Conservation (phyloP, 139 green algal species). For the Micractinium sp. region DNA sequence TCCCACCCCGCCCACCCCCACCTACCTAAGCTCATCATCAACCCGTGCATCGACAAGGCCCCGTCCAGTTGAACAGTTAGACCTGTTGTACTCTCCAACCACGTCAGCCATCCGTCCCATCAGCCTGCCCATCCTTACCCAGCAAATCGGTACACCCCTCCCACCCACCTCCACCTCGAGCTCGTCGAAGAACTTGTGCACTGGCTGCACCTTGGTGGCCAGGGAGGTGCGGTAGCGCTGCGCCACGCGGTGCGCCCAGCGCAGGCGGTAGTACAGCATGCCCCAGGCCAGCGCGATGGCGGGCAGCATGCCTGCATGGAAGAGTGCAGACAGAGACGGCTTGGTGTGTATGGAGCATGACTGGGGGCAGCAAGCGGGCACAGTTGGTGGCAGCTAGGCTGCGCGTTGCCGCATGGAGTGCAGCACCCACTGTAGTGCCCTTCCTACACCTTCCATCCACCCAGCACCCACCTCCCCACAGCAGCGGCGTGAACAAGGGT, state of each 20-base stretch:
- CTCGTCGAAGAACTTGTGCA: slow-evolving; percentile 56
- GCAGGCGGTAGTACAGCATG: slow-evolving; percentile 15
- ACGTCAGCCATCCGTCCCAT: not conserved
- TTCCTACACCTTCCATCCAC: too few species aligned
- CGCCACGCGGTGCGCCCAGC: not conserved
- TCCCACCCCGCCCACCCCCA: too few species aligned
- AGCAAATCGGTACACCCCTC: not conserved
- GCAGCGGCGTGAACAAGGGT: slow-evolving; percentile 4
- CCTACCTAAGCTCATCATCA: too few species aligned
- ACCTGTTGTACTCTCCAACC: too few species aligned
- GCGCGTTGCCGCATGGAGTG: too few species aligned
- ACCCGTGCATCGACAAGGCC: too few species aligned
- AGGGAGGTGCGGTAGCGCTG: not conserved
- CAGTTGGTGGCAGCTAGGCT: not conserved
- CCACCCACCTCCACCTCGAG: slow-evolving; percentile 48
- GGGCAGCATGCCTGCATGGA: slow-evolving; percentile 14
- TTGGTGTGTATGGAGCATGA: too few species aligned
- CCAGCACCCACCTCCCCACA: slow-evolving; percentile 24
- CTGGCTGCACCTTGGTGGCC: slow-evolving; percentile 31
- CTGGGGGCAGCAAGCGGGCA: not conserved
- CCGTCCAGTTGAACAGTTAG: too few species aligned
- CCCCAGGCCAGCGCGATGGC: not conserved
- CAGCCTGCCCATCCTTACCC: not conserved
- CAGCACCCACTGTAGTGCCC: too few species aligned
- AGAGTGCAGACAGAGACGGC: not conserved